phyloP scores from a whole-genome alignment of 805 yeast genomes.

The Cyberlindnera saturnus region DNA sequence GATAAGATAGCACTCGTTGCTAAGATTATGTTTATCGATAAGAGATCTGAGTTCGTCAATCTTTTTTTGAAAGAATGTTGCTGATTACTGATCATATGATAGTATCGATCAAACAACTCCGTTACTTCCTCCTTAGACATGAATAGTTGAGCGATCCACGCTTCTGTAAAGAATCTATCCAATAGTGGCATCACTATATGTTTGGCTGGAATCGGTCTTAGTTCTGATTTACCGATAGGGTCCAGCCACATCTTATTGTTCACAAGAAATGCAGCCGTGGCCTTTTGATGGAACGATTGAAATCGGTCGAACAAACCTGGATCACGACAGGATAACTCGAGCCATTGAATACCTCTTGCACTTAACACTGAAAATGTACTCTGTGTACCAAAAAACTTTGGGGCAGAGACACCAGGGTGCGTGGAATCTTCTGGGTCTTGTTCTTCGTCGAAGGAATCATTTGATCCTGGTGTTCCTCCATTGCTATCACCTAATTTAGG shows the following conservation, averaged over 20 bases:
- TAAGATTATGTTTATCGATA: constrained; percentile 26
- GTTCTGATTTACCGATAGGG: constrained; percentile 24
- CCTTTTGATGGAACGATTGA: constrained; percentile 17
- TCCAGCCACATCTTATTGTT: constrained; percentile 29
- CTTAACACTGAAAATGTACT: constrained; percentile 33
- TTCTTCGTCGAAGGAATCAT: too few species aligned
- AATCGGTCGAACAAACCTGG: constrained; percentile 17
- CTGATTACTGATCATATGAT: constrained; percentile 2
- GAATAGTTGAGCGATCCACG: constrained; percentile 7
- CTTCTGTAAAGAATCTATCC: constrained; percentile 6
- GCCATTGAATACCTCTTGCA: constrained; percentile 35
- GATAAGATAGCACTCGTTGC: constrained; percentile 16
- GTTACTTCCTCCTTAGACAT: constrained; percentile 12
- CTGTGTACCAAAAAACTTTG: constrained; percentile 21
- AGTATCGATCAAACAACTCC: constrained; percentile 17
- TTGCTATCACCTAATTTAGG: too few species aligned
- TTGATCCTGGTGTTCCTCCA: too few species aligned
- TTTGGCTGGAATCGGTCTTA: constrained; percentile 28
- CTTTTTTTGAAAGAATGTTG: constrained; percentile 4
- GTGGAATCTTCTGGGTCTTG: constrained; percentile 1
- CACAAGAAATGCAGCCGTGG: constrained; percentile 16
- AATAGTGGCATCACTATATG: constrained; percentile 17
- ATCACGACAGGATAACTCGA: constrained; percentile 21
- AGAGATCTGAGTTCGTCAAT: constrained; percentile 26
- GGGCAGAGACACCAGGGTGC: constrained; percentile 1